These are phyloP conservation scores for Chlorella sorokiniana DNA, from an alignment of 139 green algal species.

Conservation along the genomic window DNA sequence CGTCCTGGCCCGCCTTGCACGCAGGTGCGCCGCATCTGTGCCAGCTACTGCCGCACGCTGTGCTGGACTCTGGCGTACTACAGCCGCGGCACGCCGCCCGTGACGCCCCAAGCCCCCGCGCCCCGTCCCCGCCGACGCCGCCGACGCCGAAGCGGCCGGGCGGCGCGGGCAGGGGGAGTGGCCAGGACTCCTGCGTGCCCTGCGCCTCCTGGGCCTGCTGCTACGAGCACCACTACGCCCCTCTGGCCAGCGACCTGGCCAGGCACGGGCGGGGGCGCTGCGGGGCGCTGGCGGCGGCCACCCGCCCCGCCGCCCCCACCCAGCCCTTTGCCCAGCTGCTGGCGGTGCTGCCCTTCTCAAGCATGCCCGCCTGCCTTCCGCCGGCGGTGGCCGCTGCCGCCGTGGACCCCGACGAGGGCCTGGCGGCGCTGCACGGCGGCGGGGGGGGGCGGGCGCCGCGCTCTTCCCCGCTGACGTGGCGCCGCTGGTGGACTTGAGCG, in stretches of 20 bases:
- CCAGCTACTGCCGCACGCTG: conserved; percentile 37
- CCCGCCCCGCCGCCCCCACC: conserved; percentile 44
- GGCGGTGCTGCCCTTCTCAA: conserved; percentile 63
- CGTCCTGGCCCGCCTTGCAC: conserved; percentile 42
- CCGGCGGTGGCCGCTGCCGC: conserved; percentile 40
- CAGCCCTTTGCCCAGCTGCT: conserved; percentile 69
- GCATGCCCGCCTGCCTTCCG: conserved; percentile 54
- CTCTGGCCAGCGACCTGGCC: conserved; percentile 45
- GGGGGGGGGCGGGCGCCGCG: not conserved
- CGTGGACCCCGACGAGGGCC: conserved; percentile 25
- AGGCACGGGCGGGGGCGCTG: conserved; percentile 33
- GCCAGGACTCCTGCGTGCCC: not conserved
- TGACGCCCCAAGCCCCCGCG: no score
- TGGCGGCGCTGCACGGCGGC: conserved; percentile 38
- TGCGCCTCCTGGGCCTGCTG: conserved; percentile 24
- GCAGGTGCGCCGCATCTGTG: conserved; percentile 8
- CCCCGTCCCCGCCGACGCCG: no score
- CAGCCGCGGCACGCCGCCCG: conserved; percentile 40
- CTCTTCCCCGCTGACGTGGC: conserved; percentile 13
- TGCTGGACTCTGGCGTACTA: conserved; percentile 68
- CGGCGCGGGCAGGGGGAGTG: not conserved
- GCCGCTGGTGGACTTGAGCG: conserved; percentile 60
- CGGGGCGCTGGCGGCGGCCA: conserved; percentile 36
- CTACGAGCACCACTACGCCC: conserved; percentile 63
- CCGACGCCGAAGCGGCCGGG: no score